A percentile compares a stretch with the other conserved stretches of the same genome.
These are phyloP conservation scores for Torrubiellomyces zombiae DNA, from an alignment of 2,329 filamentous ascomycete species.

Conservation along the genomic window DNA sequence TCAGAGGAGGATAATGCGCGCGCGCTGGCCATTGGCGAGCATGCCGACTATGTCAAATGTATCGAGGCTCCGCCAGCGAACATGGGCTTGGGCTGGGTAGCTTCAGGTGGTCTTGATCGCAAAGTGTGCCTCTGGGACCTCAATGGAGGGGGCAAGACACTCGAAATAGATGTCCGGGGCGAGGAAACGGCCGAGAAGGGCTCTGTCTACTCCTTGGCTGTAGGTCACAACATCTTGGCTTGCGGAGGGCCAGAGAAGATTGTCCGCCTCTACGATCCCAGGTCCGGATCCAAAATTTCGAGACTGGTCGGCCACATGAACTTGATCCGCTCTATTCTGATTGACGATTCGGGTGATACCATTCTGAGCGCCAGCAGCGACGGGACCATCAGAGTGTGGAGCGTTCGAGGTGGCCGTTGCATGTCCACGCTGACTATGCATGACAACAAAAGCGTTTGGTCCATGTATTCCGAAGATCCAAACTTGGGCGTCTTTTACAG, in stretches of 20 bases:
- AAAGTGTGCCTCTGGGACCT: conserved; percentile 91
- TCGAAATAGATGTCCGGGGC: conserved; percentile 72
- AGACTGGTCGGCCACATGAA: conserved; percentile 96
- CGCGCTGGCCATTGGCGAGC: conserved; percentile 64
- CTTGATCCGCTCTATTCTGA: conserved; percentile 78
- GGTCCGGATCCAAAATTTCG: conserved; percentile 75
- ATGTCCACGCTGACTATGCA: conserved; percentile 99
- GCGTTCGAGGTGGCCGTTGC: conserved; percentile 82
- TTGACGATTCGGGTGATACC: conserved; percentile 76
- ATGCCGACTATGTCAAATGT: conserved; percentile 93
- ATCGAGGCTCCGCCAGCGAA: conserved; percentile 55
- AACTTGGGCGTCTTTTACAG: conserved; percentile 85
- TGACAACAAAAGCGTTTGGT: conserved; percentile 96
- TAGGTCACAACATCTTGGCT: conserved; percentile 64
- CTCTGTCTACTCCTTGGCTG: conserved; percentile 81
- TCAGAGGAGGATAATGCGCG: conserved; percentile 35
- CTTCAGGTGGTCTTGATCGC: conserved; percentile 82
- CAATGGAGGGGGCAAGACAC: conserved; percentile 66
- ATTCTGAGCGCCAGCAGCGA: conserved; percentile 92
- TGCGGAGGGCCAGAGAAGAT: conserved; percentile 90
- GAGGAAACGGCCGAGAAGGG: conserved; percentile 81
- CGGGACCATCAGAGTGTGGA: conserved; percentile 97
- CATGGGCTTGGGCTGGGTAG: conserved; percentile 64
- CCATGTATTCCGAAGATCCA: conserved; percentile 76
- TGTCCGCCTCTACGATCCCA: conserved; percentile 80